These are phyloP conservation scores for Kodamaea kaohsiungensis DNA, from an alignment of 805 yeast species.

Conservation along the genomic window DNA sequence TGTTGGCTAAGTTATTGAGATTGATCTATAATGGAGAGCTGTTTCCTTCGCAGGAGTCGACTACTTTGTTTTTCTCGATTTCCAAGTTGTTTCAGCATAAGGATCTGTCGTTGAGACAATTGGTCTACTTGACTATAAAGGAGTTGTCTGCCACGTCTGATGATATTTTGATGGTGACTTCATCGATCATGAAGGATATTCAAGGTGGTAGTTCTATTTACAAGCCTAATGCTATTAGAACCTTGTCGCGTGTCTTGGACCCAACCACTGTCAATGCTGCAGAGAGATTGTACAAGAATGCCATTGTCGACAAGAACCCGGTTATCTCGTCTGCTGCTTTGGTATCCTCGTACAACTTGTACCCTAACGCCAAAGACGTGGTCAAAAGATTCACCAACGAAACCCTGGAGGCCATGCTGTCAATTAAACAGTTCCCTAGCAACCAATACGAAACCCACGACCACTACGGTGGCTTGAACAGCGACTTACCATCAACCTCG, in stretches of 20 bases:
- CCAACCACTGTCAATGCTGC: constrained; percentile 88
- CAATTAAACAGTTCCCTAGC: constrained; percentile 55
- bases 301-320: constrained; percentile 89
- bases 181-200: constrained; percentile 96
- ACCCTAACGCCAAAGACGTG: constrained; percentile 88
- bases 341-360: constrained; percentile 83
- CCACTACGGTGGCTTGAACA: constrained; percentile 52
- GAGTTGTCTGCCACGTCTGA: constrained; percentile 83
- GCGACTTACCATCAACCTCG: constrained; percentile 63
- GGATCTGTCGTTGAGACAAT: constrained; percentile 83
- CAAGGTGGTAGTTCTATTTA: constrained; percentile 84
- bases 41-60: constrained; percentile 87
- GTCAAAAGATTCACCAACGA: constrained; percentile 94
- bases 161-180: constrained; percentile 95
- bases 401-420: constrained; percentile 83
- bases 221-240: constrained; percentile 93
- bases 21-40: constrained; percentile 82
- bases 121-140: constrained; percentile 91
- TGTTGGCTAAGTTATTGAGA: constrained; percentile 81
- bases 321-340: constrained; percentile 91
- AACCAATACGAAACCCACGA: constrained; percentile 55
- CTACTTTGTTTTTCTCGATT: constrained; percentile 88
- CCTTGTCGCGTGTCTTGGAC: constrained; percentile 87
- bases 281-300: constrained; percentile 88
- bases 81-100: constrained; percentile 94